Conservation (phyloP, 2,329 filamentous ascomycete species). For the Claviceps fusiformis region DNA sequence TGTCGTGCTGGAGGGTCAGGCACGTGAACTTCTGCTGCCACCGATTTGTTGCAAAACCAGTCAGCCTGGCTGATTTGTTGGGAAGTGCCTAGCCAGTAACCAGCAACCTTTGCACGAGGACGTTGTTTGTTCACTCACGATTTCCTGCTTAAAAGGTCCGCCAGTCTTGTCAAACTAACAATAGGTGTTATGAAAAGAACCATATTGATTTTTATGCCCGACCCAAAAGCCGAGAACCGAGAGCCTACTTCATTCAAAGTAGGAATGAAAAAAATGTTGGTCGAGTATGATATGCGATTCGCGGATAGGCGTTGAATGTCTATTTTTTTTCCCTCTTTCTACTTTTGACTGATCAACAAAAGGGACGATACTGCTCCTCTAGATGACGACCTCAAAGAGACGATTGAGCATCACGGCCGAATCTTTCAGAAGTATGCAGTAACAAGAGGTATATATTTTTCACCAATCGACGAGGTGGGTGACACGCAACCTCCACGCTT, state of each 20-base stretch:
- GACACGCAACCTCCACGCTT: background rate
- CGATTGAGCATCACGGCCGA: conserved; percentile 46
- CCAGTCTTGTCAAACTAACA: background rate
- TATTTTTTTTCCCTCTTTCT: background rate
- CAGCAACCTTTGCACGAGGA: background rate
- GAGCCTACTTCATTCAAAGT: background rate
- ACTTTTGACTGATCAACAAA: conserved; percentile 2
- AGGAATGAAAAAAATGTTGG: conserved; percentile 12
- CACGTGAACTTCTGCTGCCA: background rate
- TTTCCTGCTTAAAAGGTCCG: background rate
- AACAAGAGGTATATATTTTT: conserved; percentile 51
- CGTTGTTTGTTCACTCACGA: background rate
- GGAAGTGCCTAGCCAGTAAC: background rate
- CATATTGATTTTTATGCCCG: too few species aligned
- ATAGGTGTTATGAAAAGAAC: background rate
- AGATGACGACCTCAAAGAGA: conserved; percentile 45
- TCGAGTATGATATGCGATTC: conserved; percentile 16
- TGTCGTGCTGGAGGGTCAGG: background rate
- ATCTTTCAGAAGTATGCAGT: conserved; percentile 55
- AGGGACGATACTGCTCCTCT: conserved; percentile 37
- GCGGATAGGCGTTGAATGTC: background rate
- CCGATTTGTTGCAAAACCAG: conserved; percentile 1
- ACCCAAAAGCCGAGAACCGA: background rate
- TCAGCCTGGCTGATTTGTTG: background rate
- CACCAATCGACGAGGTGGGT: conserved; percentile 57